phyloP scores from a whole-genome alignment of 345 rosid species.

The Erysimum cheiranthoides region DNA sequence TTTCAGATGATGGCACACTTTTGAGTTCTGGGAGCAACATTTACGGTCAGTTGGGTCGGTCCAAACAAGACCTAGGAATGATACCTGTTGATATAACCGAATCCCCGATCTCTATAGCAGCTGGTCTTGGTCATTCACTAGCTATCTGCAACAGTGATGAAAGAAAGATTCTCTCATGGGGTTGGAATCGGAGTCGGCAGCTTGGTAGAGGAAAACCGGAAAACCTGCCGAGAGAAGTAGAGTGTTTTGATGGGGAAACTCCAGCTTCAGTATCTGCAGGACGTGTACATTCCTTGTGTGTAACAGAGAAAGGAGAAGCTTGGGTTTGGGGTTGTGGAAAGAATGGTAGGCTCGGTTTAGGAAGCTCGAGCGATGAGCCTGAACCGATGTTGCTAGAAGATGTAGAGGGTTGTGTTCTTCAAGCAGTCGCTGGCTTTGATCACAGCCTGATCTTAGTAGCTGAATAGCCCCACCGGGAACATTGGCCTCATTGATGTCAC shows the following conservation, averaged over 20 bases:
- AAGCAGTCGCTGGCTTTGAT: constrained; percentile 79
- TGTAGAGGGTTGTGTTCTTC: constrained; percentile 66
- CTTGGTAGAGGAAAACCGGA: constrained; percentile 78
- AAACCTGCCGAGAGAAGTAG: constrained; percentile 53
- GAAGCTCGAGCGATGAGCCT: constrained; percentile 72
- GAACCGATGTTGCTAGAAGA: constrained; percentile 68
- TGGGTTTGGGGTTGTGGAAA: constrained; percentile 94
- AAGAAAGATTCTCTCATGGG: constrained; percentile 71
- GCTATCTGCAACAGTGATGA: constrained; percentile 57
- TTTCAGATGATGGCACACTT: constrained; percentile 70
- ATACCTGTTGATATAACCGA: constrained; percentile 57
- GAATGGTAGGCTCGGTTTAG: constrained; percentile 86
- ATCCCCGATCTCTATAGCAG: constrained; percentile 53
- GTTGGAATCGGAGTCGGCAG: constrained; percentile 84
- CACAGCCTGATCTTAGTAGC: constrained; percentile 67
- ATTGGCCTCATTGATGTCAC: not conserved
- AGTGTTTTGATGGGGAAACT: constrained; percentile 59
- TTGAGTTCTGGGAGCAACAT: constrained; percentile 81
- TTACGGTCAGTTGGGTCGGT: constrained; percentile 85
- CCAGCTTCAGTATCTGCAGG: constrained; percentile 68
- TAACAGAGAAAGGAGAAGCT: constrained; percentile 66
- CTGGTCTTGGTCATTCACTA: constrained; percentile 95
- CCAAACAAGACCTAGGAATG: constrained; percentile 62
- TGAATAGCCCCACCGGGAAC: constrained; percentile 27
- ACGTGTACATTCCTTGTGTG: constrained; percentile 73